A percentile compares a stretch with the other conserved stretches of the same genome.
These are phyloP conservation scores for Amanita pseudoporphyria DNA, from an alignment of 768 basidiomycete species.

Conservation along the genomic window DNA sequence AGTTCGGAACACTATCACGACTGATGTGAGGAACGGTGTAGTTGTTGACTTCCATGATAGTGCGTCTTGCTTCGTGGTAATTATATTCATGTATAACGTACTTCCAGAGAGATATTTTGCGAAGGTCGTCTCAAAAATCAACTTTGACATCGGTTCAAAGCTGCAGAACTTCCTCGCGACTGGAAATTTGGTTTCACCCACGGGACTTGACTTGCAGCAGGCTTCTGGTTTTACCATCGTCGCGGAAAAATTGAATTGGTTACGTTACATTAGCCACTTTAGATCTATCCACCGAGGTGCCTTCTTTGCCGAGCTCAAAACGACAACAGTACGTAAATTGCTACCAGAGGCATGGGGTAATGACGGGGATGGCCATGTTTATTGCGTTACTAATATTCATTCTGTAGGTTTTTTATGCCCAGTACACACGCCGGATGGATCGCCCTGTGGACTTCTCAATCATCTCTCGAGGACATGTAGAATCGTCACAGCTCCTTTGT, in stretches of 20 bases:
- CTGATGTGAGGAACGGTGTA: slow-evolving; percentile 70
- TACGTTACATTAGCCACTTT: slow-evolving; percentile 97
- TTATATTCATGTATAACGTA: not conserved
- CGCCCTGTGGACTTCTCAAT: slow-evolving; percentile 95
- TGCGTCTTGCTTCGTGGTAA: slow-evolving; percentile 26
- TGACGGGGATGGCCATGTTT: not conserved
- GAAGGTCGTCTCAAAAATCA: slow-evolving; percentile 66
- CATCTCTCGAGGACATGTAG: slow-evolving; percentile 92
- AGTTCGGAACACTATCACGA: slow-evolving; percentile 58
- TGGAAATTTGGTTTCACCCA: slow-evolving; percentile 89
- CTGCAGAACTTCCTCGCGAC: slow-evolving; percentile 95
- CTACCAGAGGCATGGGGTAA: slow-evolving; percentile 98
- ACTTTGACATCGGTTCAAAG: slow-evolving; percentile 86
- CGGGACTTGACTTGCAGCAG: slow-evolving; percentile 95
- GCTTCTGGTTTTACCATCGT: slow-evolving; percentile 98
- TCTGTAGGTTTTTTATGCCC: slow-evolving; percentile 87
- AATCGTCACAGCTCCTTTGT: slow-evolving; percentile 70
- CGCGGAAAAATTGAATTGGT: slow-evolving; percentile 98
- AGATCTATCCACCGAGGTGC: slow-evolving; percentile 98
- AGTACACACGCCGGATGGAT: slow-evolving; percentile 97
- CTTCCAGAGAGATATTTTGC: slow-evolving; percentile 67
- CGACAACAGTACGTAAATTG: slow-evolving; percentile 92
- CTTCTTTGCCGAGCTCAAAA: slow-evolving; percentile 98
- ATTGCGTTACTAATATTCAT: not conserved
- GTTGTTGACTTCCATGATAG: slow-evolving; percentile 86